Evolutionary conservation across 2,329 filamentous ascomycete genomes (phyloP), one percentile per base, ranked within the genome.

Genomic region (Pestalotiopsis sp.): DNA sequence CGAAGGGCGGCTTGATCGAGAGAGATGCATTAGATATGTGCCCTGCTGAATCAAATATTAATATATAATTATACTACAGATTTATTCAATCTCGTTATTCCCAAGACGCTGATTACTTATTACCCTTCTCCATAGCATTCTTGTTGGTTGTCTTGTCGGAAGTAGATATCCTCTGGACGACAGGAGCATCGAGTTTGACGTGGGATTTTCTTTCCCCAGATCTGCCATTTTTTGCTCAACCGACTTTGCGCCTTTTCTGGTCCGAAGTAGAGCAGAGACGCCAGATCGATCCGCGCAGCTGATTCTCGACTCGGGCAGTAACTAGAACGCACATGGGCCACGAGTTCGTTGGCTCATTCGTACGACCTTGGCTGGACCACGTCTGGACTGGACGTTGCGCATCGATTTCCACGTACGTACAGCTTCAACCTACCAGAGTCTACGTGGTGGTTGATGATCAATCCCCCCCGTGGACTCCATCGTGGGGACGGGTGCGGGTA

Each of bases 1-100:
- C 64, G 45, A 52, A 23, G 11, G 45, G 17, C 45, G 56, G 56
- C 64, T n/a, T 66, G 63, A 61, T 60, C 41, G 58, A 66, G 23
- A 60, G 36, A 13, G 56, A 58, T 36, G 45, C 64, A 66, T 57
- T 66, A 31, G 23, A 66, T 66, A 31, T 45, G 14, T 57, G 23
- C 58, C 17, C 38, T 27, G 27, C 20, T 36, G 27, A 23, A 63
- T 52, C 62, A 41, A 52, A 52, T 52, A 52, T 52, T 52, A 52
- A 52, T 38, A 63, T 63, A 63, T 63, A 36, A 38, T 63, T 68
- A 36, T 36, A 23, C 17, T 52, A 52, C 45, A 52, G 45, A 52
- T 52, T 52, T 52, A 52, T 52, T 60, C 57, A 56, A 60, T 60
- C 57, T 36, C 57, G 25, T 23, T n/a, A 52, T 52, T 20, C 14